A percentile compares a stretch with the other conserved stretches of the same genome.
These are phyloP conservation scores for Sugiyamaella marilandica DNA, from an alignment of 805 yeast genomes.

Conservation along the genomic window DNA sequence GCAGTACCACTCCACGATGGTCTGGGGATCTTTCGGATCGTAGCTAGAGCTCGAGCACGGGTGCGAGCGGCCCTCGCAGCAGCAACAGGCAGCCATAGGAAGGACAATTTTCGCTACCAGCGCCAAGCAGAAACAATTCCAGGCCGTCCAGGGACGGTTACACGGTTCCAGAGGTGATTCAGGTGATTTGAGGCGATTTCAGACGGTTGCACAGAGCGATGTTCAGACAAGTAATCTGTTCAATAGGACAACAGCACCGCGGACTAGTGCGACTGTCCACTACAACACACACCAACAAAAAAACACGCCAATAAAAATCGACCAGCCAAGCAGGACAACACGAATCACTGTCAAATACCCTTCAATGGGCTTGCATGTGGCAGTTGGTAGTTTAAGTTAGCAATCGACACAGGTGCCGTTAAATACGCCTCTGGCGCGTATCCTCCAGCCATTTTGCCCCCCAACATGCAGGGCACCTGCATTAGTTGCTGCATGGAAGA, in stretches of 20 bases:
- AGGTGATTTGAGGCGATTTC: too few relatives aligned
- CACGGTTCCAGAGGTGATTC: too few relatives aligned
- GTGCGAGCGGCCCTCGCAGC: not conserved
- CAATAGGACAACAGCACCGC: too few relatives aligned
- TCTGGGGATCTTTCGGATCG: conserved; percentile 23
- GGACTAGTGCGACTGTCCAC: too few relatives aligned
- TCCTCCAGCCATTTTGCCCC: not conserved
- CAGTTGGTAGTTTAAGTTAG: not conserved
- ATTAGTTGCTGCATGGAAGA: not conserved
- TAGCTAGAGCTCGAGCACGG: conserved; percentile 2
- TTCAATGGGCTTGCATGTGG: not conserved
- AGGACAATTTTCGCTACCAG: not conserved
- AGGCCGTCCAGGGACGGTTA: too few relatives aligned
- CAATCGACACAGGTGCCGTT: not conserved
- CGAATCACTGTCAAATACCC: too few relatives aligned
- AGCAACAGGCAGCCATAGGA: not conserved
- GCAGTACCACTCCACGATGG: conserved; percentile 34
- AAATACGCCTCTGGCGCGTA: conserved; percentile 1
- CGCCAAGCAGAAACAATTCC: too few relatives aligned
- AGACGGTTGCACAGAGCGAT: too few relatives aligned
- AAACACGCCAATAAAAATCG: too few relatives aligned
- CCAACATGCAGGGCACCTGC: conserved; percentile 1
- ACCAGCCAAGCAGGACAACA: too few relatives aligned
- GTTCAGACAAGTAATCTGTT: too few relatives aligned
- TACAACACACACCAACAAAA: too few relatives aligned